Evolutionary conservation across 768 basidiomycete species (phyloP), one percentile per base, ranked within the genome.

Genomic region (Candolleomyces eurysporus): DNA sequence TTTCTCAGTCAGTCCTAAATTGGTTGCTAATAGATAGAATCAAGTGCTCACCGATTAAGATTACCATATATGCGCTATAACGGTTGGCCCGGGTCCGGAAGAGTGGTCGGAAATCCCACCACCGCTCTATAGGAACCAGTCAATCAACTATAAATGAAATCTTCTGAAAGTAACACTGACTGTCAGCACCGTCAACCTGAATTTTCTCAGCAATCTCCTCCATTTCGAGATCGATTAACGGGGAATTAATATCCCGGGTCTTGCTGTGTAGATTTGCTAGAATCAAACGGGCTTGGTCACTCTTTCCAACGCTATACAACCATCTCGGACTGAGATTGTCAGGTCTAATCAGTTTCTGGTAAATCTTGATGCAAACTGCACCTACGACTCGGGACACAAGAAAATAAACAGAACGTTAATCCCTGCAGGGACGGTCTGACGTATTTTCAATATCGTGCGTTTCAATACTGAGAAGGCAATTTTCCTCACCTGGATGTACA

Each of bases 101-200:
- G 22, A 84, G 68, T 11, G 79, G 77, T 45, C 80, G 70, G 73
- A 82, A 84, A 67, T 84, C 83, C 83, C 83, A 86, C 77, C 78
- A 84, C 36, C 69, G 68, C 63, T 81, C 80, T 79, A 39, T 22
- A 17, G 40, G 19, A 48, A 50, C 51, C 10, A 7, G 9, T 45
- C 16, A 17, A 31, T 22, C 13, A n/a, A 48, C 39, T 31, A 11
- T 5, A 31, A 16, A 14, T n/a, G 21, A 19, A 39, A 14, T 13
- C 16, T 0, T 16, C 22, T 14, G 19, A 14, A n/a, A 31, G 22
- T 63, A 57, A 46, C 21, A 70, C 78, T 46, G 59, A 82, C 79
- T 81, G 66, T 80, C 79, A 21, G 65, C 72, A 13, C 81, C 83
- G 56, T 79, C 75, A 30, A 84, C 65, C 10, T 72, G 65, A 58